Evolutionary conservation across 1,284 basidiomycete genomes (phyloP).

Genomic region (Leccinum pachyderme): DNA sequence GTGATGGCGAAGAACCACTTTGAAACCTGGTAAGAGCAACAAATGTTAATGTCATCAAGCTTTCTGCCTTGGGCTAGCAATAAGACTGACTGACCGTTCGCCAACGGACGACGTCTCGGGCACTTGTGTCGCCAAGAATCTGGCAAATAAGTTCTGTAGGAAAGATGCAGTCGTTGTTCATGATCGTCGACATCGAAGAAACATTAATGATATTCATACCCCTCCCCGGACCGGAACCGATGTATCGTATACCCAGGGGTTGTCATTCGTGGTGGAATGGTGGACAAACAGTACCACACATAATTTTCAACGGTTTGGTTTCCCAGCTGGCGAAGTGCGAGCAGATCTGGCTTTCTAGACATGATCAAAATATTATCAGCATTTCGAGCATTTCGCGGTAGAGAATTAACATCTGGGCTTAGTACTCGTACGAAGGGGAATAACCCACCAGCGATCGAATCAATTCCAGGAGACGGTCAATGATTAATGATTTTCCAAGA

Average conservation of each 20-base stretch:
- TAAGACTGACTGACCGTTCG: not conserved
- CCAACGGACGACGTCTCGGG: not conserved
- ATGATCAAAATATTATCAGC: not conserved
- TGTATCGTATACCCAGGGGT: not conserved
- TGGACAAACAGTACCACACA: not conserved
- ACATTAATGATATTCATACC: not conserved
- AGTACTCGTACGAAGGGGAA: not conserved
- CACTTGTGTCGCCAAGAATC: not conserved
- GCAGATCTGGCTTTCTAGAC: too few relatives aligned
- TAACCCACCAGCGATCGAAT: not conserved
- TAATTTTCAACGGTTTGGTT: not conserved
- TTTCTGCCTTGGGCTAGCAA: not conserved
- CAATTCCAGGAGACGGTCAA: not conserved
- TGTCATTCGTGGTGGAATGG: not conserved
- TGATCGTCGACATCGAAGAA: not conserved
- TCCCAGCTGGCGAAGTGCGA: not conserved
- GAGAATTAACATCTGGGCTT: not conserved
- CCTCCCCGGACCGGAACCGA: not conserved
- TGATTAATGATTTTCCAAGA: too few relatives aligned
- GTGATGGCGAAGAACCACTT: not conserved
- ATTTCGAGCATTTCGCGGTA: not conserved
- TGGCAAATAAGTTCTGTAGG: not conserved
- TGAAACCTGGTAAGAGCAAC: not conserved
- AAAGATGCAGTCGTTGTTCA: not conserved
- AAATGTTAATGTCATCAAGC: not conserved